A percentile compares a stretch with the other conserved stretches of the same genome.
These are phyloP conservation scores for Flueggea neowawraea DNA, from an alignment of 441 rosid genomes.

Conservation along the genomic window DNA sequence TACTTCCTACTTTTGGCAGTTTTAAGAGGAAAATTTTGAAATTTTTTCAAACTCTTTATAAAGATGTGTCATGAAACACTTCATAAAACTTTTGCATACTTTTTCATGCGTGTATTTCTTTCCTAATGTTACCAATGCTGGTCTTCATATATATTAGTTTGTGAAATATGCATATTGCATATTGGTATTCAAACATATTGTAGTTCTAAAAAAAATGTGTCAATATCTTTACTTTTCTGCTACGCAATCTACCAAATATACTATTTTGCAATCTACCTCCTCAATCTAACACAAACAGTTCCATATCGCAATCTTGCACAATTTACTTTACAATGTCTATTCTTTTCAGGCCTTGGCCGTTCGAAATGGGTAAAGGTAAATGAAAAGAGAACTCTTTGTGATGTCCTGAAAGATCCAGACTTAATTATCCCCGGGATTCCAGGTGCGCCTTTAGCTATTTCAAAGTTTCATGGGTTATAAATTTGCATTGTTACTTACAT, in stretches of 20 bases:
- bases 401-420: constrained; percentile 60
- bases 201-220: no score
- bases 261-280: no score
- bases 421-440: constrained; percentile 73
- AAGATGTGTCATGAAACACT: no score
- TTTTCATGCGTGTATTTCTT: no score
- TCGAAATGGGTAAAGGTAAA: constrained; percentile 72
- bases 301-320: not conserved
- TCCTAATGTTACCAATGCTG: no score
- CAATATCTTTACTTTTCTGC: no score
- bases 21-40: no score
- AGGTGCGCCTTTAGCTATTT: constrained; percentile 33
- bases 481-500: not conserved
- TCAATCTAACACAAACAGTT: not conserved
- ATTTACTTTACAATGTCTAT: not conserved
- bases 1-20: no score
- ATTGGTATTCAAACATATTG: not conserved
- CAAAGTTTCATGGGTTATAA: not conserved
- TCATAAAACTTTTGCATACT: no score
- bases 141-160: no score
- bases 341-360: constrained; percentile 36
- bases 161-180: not conserved
- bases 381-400: constrained; percentile 60
- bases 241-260: no score
- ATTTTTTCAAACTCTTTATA: not conserved